Conservation (phyloP, 331 rosid genomes). For the Cydonia oblonga region DNA sequence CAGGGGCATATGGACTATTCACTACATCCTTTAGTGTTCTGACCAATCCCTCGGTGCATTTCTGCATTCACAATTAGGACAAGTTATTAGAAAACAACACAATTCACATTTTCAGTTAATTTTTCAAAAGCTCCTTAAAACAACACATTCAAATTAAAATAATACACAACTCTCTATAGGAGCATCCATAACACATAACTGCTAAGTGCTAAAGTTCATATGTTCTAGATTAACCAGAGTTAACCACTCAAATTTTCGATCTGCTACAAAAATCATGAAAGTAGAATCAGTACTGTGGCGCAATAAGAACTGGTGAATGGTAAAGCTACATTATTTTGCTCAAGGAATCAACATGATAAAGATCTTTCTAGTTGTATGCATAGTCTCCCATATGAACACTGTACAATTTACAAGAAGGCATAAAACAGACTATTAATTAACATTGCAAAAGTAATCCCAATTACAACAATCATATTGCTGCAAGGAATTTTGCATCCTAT, state of each 20-base stretch:
- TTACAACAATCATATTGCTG: not conserved
- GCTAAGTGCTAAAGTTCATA: not conserved
- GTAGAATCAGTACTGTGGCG: not conserved
- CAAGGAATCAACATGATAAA: slow-evolving; percentile 2
- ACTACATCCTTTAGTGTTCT: slow-evolving; percentile 80
- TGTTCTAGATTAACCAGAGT: not conserved
- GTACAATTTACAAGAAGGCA: too few species aligned
- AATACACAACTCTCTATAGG: not conserved
- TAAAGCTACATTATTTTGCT: not conserved
- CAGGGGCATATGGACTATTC: slow-evolving; percentile 91
- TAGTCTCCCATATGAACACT: not conserved
- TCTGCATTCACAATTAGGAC: slow-evolving; percentile 42
- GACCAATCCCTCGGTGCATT: slow-evolving; percentile 78
- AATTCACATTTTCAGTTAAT: slow-evolving; percentile 6
- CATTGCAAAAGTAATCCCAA: not conserved
- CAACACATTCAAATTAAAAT: not conserved
- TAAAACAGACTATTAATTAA: not conserved
- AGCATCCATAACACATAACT: slow-evolving; percentile 12
- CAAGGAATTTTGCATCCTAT: slow-evolving; percentile 1
- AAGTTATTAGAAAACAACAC: slow-evolving; percentile 16
- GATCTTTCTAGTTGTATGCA: slow-evolving; percentile 2
- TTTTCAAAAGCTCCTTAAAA: slow-evolving; percentile 1
- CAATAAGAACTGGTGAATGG: not conserved
- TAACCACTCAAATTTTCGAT: not conserved
- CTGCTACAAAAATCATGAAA: not conserved